Base-by-base conservation (phyloP, 2,329 filamentous ascomycete genomes). In the Purpureocillium takamizusanense region DNA sequence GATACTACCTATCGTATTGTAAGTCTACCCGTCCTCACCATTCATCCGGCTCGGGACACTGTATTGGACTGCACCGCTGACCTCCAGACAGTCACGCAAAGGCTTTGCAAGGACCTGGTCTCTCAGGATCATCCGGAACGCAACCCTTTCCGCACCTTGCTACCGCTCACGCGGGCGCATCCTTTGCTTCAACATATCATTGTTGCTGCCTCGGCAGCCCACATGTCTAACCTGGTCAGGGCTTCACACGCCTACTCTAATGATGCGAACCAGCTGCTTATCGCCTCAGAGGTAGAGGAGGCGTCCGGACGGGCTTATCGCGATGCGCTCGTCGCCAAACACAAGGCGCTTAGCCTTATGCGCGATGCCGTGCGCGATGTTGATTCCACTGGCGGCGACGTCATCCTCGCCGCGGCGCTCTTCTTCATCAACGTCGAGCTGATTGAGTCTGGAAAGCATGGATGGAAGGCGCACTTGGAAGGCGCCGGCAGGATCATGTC, bases 101-200 rank as follows among this genome's bases (percentile, higher is more conserved):
- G 67, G 30, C 57, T 78, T 35, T 76, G 72, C 55, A 65, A 60
- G 49, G 72, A 76, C 47, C 60, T 78, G 31, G 67, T 72, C 38
- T 63, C 66, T 18, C 57, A 61, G 37, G 69, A 72, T 51, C 47
- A 63, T 35, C 57, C 60, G 12, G 57, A 63, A 9, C 50, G 47
- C 37, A 72, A 72, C 49, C 67, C 67, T 7, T 72, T 70, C 47
- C 66, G 66, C 43, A 55, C 47, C 35, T 56, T 71, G 23, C 51
- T 72, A 36, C 60, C 66, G 8, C 50, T 70, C 36, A 62, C 65
- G 16, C 55, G 53, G 27, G 48, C 51, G 10, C 61, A 67, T 31
- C 61, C 63, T 32, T 58, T 69, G 16, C 50, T 72, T 25, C 62
- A 63, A 35, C 61, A 70, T 45, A 64, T 71, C 44, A 61, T 72